Evolutionary conservation across 495 filamentous ascomycete species (phyloP).

Genomic region (Hypoxylon subgilvum): DNA sequence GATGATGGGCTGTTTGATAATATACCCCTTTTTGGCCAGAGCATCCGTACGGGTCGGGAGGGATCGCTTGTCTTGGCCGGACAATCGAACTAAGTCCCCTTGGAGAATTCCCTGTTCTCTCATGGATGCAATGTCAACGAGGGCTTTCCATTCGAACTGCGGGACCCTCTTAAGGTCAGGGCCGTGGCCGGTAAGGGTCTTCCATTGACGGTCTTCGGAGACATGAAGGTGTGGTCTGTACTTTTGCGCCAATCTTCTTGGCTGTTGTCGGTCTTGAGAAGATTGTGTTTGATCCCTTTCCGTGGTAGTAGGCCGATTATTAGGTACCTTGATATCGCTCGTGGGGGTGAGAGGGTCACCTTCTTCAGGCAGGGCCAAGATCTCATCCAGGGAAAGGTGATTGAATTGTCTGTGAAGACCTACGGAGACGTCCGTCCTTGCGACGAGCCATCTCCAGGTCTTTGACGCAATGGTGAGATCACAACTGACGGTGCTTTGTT

Average conservation of each 20-base stretch:
- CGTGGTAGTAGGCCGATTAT: constrained; percentile 1
- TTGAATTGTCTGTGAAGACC: constrained; percentile 50
- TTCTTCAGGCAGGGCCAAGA: constrained; percentile 51
- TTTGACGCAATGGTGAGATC: constrained; percentile 47
- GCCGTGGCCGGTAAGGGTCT: constrained; percentile 78
- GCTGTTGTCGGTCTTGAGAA: not conserved
- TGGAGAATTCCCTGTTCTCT: constrained; percentile 77
- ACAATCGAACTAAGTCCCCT: constrained; percentile 73
- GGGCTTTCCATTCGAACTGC: constrained; percentile 70
- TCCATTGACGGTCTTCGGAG: constrained; percentile 66
- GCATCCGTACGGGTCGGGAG: constrained; percentile 80
- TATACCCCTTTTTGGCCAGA: constrained; percentile 79
- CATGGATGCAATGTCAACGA: constrained; percentile 80
- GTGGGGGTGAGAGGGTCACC: constrained; percentile 10
- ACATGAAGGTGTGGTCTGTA: constrained; percentile 42
- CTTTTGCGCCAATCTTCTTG: not conserved
- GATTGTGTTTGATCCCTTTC: not conserved
- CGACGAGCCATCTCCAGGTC: constrained; percentile 54
- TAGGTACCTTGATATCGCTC: not conserved
- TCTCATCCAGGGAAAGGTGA: constrained; percentile 47
- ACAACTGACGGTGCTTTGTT: not conserved
- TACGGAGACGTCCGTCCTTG: constrained; percentile 50
- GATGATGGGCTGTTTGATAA: constrained; percentile 76
- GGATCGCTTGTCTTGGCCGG: constrained; percentile 88
- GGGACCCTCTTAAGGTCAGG: constrained; percentile 73